Evolutionary conservation across 176 grass and related monocot species (phyloP).

Genomic region (Musa beccarii): DNA sequence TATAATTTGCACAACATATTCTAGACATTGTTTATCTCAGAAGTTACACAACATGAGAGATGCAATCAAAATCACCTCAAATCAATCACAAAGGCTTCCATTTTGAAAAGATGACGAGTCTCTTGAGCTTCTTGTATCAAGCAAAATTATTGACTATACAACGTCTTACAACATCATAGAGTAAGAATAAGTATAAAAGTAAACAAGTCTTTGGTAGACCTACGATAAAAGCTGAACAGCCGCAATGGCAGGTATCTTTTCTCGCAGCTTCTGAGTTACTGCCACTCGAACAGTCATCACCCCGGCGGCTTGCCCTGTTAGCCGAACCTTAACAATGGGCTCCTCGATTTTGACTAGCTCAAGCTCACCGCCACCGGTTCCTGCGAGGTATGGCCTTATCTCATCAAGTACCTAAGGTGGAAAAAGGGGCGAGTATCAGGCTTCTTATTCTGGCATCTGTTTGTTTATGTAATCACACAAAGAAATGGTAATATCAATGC

Average conservation of each 20-base stretch:
- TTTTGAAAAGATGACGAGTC: too few species aligned
- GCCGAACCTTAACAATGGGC: constrained; percentile 73
- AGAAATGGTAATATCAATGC: neutral
- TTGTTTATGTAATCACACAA: neutral
- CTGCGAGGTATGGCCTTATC: constrained; percentile 91
- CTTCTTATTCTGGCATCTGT: neutral
- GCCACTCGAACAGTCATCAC: constrained; percentile 95
- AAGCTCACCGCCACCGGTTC: constrained; percentile 84
- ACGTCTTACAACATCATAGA: neutral
- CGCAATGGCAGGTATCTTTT: constrained; percentile 81
- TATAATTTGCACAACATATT: too few species aligned
- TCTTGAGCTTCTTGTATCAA: neutral
- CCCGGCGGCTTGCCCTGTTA: constrained; percentile 66
- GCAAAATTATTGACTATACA: neutral
- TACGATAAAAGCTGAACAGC: constrained; percentile 71
- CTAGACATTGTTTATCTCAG: too few species aligned
- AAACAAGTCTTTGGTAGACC: neutral
- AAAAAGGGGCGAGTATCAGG: constrained; percentile 8
- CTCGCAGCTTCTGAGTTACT: constrained; percentile 85
- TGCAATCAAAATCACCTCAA: too few species aligned
- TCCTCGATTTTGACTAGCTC: constrained; percentile 76
- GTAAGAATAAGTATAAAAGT: neutral
- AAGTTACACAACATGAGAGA: too few species aligned
- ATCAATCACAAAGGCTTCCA: too few species aligned
- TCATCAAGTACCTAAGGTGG: constrained; percentile 68